Conservation (phyloP, 179 eudicot species). For the Pouteria campechiana region DNA sequence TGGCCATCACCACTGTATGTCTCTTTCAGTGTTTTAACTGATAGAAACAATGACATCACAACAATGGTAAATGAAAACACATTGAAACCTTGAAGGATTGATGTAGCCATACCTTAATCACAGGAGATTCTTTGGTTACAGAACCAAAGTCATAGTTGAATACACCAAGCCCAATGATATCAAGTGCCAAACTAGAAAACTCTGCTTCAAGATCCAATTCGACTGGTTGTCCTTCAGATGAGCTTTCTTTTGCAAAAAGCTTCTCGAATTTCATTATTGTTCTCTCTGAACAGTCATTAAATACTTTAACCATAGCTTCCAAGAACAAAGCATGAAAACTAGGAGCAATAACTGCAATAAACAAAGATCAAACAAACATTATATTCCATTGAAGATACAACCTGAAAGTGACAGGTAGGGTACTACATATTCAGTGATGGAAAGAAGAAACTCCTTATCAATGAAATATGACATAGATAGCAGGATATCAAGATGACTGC, state of each 20-base stretch:
- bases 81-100: neutral
- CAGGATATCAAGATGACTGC: too few species aligned
- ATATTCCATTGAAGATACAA: neutral
- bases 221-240: conserved; percentile 23
- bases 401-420: neutral
- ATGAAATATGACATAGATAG: too few species aligned
- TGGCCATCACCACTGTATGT: neutral
- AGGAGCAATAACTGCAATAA: conserved; percentile 85
- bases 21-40: neutral
- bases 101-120: conserved; percentile 67
- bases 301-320: conserved; percentile 85
- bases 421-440: too few species aligned
- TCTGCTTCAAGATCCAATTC: conserved; percentile 96
- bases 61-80: neutral
- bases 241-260: conserved; percentile 35
- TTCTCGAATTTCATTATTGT: conserved; percentile 64
- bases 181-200: conserved; percentile 95
- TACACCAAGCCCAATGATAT: conserved; percentile 96
- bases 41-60: neutral
- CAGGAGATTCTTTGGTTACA: conserved; percentile 89
- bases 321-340: conserved; percentile 89
- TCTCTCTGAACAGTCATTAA: conserved; percentile 68
- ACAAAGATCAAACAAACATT: neutral
- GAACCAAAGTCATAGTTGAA: conserved; percentile 98
- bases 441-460: too few species aligned